Evolutionary conservation across 2,329 filamentous ascomycete genomes (phyloP).

Genomic region (Emericellopsis atlantica): DNA sequence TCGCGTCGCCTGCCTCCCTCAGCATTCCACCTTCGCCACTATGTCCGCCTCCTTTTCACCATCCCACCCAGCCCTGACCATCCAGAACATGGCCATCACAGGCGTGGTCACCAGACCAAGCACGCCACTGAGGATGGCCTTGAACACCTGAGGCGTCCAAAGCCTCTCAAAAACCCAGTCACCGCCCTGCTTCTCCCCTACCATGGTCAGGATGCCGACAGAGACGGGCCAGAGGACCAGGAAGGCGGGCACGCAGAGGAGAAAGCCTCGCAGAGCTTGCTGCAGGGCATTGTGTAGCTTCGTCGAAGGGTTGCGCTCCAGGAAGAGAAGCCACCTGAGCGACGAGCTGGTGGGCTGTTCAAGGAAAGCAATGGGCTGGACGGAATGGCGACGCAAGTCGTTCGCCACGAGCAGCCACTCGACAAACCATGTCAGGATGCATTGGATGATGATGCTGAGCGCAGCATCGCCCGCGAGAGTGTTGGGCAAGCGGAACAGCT

Average conservation of each 20-base stretch:
- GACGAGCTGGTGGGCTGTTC: slow-evolving; percentile 17
- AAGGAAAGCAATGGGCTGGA: slow-evolving; percentile 33
- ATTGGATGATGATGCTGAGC: slow-evolving; percentile 38
- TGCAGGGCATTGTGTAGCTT: not conserved
- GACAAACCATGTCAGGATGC: slow-evolving; percentile 36
- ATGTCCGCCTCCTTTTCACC: not conserved
- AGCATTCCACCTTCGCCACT: not conserved
- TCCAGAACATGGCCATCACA: slow-evolving; percentile 34
- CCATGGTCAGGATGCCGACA: slow-evolving; percentile 26
- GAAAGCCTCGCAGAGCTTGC: slow-evolving; percentile 11
- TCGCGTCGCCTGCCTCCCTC: no score
- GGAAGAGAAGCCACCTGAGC: slow-evolving; percentile 30
- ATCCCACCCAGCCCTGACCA: slow-evolving; percentile 34
- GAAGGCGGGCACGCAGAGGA: slow-evolving; percentile 22
- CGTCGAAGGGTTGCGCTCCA: slow-evolving; percentile 14
- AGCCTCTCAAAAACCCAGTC: slow-evolving; percentile 29
- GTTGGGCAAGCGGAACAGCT: slow-evolving; percentile 35
- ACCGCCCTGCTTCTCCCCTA: slow-evolving; percentile 20
- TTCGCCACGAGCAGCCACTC: slow-evolving; percentile 32
- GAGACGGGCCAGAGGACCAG: slow-evolving; percentile 27
- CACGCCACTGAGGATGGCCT: slow-evolving; percentile 31
- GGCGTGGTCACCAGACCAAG: slow-evolving; percentile 34
- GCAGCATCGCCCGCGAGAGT: slow-evolving; percentile 34
- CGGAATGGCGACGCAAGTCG: slow-evolving; percentile 28
- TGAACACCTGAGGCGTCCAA: slow-evolving; percentile 37